These are phyloP conservation scores for Creolimax fragrantissima DNA, from an alignment of 78 protist species.

Conservation along the genomic window DNA sequence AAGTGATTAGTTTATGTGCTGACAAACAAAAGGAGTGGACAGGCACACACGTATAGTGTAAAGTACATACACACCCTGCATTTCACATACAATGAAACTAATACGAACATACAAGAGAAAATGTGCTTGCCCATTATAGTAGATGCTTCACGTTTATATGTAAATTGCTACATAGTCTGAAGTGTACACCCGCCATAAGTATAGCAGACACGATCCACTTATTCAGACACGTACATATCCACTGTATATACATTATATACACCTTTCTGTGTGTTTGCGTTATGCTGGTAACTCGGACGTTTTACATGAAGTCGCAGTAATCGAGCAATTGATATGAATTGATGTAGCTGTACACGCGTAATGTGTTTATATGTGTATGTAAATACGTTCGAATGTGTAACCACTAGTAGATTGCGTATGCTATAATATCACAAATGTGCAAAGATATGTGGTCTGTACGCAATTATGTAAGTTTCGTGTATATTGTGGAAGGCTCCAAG, in stretches of 20 bases:
- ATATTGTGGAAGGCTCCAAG: too few species aligned
- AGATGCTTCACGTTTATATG: too few species aligned
- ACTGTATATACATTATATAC: background rate
- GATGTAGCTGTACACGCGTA: background rate
- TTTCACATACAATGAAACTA: too few species aligned
- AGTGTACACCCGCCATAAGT: background rate
- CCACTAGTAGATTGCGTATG: background rate
- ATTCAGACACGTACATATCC: background rate
- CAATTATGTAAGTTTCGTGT: background rate
- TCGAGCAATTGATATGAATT: too few species aligned
- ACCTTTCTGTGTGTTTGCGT: background rate
- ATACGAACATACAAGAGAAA: too few species aligned
- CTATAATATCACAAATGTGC: background rate
- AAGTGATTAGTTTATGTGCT: too few species aligned
- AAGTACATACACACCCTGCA: too few species aligned
- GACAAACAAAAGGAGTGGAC: too few species aligned
- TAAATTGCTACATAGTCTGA: background rate
- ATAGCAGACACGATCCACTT: background rate
- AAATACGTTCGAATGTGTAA: background rate
- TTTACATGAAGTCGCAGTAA: too few species aligned
- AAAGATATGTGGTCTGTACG: background rate
- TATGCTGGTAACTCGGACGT: too few species aligned
- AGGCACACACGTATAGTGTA: too few species aligned
- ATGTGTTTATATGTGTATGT: background rate
- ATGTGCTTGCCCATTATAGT: too few species aligned